Percentiles rank a stretch among this genome's conserved stretches.
These are phyloP conservation scores for Apophysomyces sp. DNA, from an alignment of 371 early-diverging fungal genomes.

Conservation along the genomic window DNA sequence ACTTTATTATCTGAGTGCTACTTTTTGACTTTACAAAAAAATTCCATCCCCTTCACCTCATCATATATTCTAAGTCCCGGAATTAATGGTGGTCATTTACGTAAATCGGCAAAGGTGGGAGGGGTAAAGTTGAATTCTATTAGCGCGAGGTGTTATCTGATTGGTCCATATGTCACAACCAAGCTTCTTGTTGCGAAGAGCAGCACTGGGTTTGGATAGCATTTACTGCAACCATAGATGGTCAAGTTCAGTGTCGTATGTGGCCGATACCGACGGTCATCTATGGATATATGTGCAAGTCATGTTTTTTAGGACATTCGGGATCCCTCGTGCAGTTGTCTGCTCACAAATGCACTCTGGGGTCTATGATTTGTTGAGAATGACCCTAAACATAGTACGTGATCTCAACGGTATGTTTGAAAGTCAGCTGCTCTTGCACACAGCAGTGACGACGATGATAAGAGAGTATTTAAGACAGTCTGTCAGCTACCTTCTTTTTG, in stretches of 20 bases:
- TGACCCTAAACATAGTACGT: background rate
- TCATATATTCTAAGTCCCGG: no score
- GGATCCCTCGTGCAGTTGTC: background rate
- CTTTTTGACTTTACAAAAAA: no score
- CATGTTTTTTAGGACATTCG: background rate
- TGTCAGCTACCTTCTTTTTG: no score
- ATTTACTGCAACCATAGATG: no score
- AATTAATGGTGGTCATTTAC: no score
- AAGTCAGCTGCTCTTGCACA: background rate
- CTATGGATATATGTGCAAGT: background rate
- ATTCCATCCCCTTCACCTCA: no score
- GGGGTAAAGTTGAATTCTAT: no score
- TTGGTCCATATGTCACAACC: background rate
- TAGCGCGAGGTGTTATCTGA: background rate
- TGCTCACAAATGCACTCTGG: background rate
- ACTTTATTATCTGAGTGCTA: no score
- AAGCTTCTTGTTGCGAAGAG: background rate
- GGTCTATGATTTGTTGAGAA: background rate
- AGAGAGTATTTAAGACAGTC: background rate
- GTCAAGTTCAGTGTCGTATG: no score
- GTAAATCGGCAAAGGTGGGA: no score
- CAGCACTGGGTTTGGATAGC: background rate
- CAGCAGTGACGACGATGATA: background rate
- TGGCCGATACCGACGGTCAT: no score
- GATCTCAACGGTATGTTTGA: background rate